These are phyloP conservation scores for Boletus sp. DNA, from an alignment of 768 basidiomycete species.

Conservation along the genomic window DNA sequence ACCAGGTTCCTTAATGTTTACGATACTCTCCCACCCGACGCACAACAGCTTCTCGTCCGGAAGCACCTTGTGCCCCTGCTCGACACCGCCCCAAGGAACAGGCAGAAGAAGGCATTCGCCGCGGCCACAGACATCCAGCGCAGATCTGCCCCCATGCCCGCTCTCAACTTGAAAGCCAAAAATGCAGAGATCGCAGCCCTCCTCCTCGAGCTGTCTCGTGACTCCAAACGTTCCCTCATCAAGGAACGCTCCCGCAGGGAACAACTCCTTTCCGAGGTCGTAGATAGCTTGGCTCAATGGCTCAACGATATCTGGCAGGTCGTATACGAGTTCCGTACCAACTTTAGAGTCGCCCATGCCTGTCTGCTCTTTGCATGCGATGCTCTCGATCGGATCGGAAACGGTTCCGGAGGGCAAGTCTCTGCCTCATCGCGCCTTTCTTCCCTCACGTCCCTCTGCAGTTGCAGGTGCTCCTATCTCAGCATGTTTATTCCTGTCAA, in stretches of 20 bases:
- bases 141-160: constrained; percentile 42
- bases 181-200: constrained; percentile 53
- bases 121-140: constrained; percentile 42
- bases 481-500: constrained; percentile 46
- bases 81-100: constrained; percentile 39
- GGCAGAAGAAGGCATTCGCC: constrained; percentile 38
- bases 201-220: constrained; percentile 51
- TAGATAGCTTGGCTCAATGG: constrained; percentile 57
- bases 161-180: constrained; percentile 52
- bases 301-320: constrained; percentile 62
- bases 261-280: constrained; percentile 54
- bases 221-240: constrained; percentile 51
- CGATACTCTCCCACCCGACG: constrained; percentile 52
- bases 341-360: constrained; percentile 51
- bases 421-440: constrained; percentile 7
- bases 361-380: constrained; percentile 55
- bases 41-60: constrained; percentile 47
- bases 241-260: constrained; percentile 53
- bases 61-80: constrained; percentile 51
- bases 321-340: constrained; percentile 55
- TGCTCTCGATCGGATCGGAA: constrained; percentile 43
- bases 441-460: constrained; percentile 24
- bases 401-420: constrained; percentile 38
- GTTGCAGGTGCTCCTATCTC: constrained; percentile 54
- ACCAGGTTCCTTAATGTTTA: constrained; percentile 48